Evolutionary conservation across 208 protist genomes (phyloP).

Genomic region (Hexamita inflata): DNA sequence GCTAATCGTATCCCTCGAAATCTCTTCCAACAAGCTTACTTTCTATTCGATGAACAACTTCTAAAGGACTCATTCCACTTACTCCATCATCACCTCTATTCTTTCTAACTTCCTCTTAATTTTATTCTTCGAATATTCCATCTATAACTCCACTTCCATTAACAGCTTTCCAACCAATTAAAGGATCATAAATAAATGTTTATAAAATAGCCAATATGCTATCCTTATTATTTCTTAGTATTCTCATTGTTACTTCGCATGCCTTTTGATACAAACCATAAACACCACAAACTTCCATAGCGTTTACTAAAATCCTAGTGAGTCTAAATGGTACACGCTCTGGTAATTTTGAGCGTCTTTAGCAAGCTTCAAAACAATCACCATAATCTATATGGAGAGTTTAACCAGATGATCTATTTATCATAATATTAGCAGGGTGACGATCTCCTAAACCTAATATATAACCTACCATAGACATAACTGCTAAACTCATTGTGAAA

Average conservation of each 20-base stretch:
- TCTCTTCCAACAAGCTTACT: slow-evolving; percentile 92
- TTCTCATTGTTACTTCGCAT: slow-evolving; percentile 85
- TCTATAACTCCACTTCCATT: neutral
- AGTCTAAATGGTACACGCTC: slow-evolving; percentile 98
- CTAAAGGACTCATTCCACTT: slow-evolving; percentile 59
- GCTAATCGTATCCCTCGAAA: slow-evolving; percentile 55
- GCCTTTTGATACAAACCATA: slow-evolving; percentile 91
- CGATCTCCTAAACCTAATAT: slow-evolving; percentile 76
- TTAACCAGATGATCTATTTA: slow-evolving; percentile 82
- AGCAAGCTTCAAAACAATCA: slow-evolving; percentile 97
- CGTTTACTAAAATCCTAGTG: slow-evolving; percentile 88
- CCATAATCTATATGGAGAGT: slow-evolving; percentile 99
- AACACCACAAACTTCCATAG: slow-evolving; percentile 91
- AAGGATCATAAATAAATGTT: slow-evolving; percentile 98
- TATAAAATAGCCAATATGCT: slow-evolving; percentile 95
- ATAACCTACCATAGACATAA: slow-evolving; percentile 85
- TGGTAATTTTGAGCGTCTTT: slow-evolving; percentile 87
- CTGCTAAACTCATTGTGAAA: slow-evolving; percentile 89
- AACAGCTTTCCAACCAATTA: slow-evolving; percentile 87
- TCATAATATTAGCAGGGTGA: slow-evolving; percentile 98
- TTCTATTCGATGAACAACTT: slow-evolving; percentile 78
- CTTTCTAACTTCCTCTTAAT: neutral
- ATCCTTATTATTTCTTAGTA: slow-evolving; percentile 90
- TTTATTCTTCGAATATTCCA: neutral
- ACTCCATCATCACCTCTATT: slow-evolving; percentile 38